Base-by-base conservation (phyloP, 305 asterid species). In the Fraxinus angustifolia region DNA sequence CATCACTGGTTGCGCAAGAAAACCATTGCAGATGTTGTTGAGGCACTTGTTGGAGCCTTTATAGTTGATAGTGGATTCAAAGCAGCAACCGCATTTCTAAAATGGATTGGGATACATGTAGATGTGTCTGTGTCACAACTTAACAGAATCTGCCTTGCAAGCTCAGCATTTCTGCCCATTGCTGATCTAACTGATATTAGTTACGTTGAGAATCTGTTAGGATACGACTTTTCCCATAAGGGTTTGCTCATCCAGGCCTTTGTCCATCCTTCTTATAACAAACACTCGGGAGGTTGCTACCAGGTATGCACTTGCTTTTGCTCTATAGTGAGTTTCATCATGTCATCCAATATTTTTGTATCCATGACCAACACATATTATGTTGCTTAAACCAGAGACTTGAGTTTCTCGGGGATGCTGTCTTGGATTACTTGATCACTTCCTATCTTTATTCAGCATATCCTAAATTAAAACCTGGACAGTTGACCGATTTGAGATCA, bases 381-480 rank as follows among this genome's bases (percentile, higher is more conserved):
- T 38, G 74, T 81, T 86, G 42, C 83, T 84, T 89, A 71, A 80
- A 83, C 83, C 97, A 94, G 98, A 92, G 99, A 81, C 91, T 96
- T 75, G 99, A 96, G 87, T 94, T 89, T 89, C 97, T 96, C n/a
- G 99, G 99, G 85, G 99, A 96, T 89, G 98, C 99, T 75, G 95
- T 92, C 82, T 87, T 96, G 93, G 99, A 96, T 88, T 96, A 94
- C 89, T 81, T 96, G 92, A 90, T 96, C 87, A 94, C 98, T 78
- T 92, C 98, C 79, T 96, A 94, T 90, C 87, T 94, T 65, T 96
- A 87, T 83, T 87, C 98, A 16, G 92, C 84, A 79, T 94, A 94
- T 82, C 98, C 99, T 62, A 85, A 86, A 28, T 79, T 96, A 88
- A 94, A 88, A 88, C 99, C 98, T 85, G 99, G 99, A 83, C 98